Conservation (phyloP, 2,329 filamentous ascomycete genomes). For the Cercospora brassicicola region DNA sequence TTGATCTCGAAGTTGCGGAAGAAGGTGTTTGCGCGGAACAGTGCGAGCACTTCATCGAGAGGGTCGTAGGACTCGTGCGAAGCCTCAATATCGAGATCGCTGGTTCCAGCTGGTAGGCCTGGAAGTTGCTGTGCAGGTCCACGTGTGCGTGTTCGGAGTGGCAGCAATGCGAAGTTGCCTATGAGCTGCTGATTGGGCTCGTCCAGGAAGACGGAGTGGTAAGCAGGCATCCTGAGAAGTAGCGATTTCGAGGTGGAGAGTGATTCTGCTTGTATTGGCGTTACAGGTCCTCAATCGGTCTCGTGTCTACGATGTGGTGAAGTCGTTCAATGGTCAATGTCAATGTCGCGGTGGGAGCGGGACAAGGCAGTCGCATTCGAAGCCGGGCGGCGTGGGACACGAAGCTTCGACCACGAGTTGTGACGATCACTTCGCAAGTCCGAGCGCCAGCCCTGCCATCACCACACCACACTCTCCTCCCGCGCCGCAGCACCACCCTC, state of each 20-base stretch:
- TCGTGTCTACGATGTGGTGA: not conserved
- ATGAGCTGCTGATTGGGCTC: conserved; percentile 68
- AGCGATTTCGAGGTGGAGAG: not conserved
- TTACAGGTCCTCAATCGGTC: not conserved
- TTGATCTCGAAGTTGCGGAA: conserved; percentile 99
- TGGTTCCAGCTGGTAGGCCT: conserved; percentile 52
- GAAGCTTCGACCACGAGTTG: conserved; percentile 6
- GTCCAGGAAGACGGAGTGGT: conserved; percentile 95
- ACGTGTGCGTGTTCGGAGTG: conserved; percentile 89
- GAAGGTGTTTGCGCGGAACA: conserved; percentile 97
- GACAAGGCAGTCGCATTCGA: conserved; percentile 12
- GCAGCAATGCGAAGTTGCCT: conserved; percentile 91
- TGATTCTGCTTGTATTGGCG: not conserved
- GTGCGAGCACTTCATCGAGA: conserved; percentile 84
- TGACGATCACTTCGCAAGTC: conserved; percentile 5
- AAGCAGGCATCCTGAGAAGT: conserved; percentile 56
- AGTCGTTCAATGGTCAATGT: not conserved
- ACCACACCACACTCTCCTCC: not conserved
- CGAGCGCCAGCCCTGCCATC: conserved; percentile 4
- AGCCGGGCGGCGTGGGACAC: conserved; percentile 1
- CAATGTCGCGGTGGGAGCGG: conserved; percentile 1
- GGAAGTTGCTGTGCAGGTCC: conserved; percentile 89
- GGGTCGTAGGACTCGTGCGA: conserved; percentile 94
- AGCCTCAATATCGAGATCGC: conserved; percentile 66
- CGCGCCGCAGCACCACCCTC: conserved; percentile 1